Evolutionary conservation across 495 filamentous ascomycete genomes (phyloP).

Genomic region (Lindgomyces ingoldianus): DNA sequence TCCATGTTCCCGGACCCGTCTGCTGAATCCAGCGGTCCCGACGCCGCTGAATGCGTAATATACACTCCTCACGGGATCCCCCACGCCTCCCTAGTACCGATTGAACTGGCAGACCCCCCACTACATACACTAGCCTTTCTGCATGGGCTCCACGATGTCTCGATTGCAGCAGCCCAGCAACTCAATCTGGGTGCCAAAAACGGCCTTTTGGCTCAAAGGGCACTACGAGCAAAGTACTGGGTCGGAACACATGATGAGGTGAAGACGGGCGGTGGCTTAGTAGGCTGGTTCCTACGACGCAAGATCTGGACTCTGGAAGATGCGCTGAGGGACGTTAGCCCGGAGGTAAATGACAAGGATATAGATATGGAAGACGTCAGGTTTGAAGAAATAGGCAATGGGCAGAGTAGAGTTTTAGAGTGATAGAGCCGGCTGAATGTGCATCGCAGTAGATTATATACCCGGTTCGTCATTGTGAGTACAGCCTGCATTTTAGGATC

Average conservation of each 20-base stretch:
- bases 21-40: conserved; percentile 8
- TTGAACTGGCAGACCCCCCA: conserved; percentile 45
- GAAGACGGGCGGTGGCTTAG: conserved; percentile 54
- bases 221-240: conserved; percentile 57
- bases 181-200: conserved; percentile 59
- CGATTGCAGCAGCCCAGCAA: conserved; percentile 49
- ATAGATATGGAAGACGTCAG: conserved; percentile 33
- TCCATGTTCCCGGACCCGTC: conserved; percentile 5
- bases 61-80: conserved; percentile 61
- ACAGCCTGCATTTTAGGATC: no score
- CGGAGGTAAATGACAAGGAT: conserved; percentile 30
- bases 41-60: conserved; percentile 51
- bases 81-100: conserved; percentile 40
- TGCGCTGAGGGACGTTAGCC: conserved; percentile 48
- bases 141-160: conserved; percentile 58
- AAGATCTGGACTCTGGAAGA: conserved; percentile 49
- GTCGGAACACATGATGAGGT: conserved; percentile 60
- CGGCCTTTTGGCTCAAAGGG: conserved; percentile 52
- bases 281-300: conserved; percentile 52
- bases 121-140: conserved; percentile 54
- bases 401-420: conserved; percentile 49
- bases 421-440: conserved; percentile 13
- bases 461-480: no score
- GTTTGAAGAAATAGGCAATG: conserved; percentile 49
- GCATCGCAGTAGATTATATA: neutral